Evolutionary conservation across 2,329 filamentous ascomycete species (phyloP).

Genomic region (Escovopsis weberi): DNA sequence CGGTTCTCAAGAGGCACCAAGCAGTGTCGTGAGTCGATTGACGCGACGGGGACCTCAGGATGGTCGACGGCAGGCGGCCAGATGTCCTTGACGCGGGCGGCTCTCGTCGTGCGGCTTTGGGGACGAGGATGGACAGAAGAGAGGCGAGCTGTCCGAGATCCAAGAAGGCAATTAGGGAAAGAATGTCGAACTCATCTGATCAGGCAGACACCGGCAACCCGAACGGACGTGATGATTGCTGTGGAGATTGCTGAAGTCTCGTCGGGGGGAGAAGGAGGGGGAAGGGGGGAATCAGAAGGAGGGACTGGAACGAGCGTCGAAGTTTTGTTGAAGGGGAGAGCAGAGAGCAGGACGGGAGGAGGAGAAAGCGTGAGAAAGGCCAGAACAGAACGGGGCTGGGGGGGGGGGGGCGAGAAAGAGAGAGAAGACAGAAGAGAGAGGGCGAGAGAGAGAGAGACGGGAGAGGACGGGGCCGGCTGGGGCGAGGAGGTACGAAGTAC

Average conservation of each 20-base stretch:
- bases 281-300: constrained; percentile 13
- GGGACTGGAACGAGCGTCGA: constrained; percentile 26
- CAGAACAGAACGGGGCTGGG: background rate
- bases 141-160: constrained; percentile 3
- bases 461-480: too few species aligned
- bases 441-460: background rate
- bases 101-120: too few species aligned
- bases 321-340: constrained; percentile 27
- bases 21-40: too few species aligned
- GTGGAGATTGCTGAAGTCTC: constrained; percentile 4
- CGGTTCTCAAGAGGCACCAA: too few species aligned
- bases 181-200: constrained; percentile 5
- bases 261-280: background rate
- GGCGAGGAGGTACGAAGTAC: too few species aligned
- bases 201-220: constrained; percentile 1
- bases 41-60: too few species aligned
- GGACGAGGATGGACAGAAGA: background rate
- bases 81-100: background rate
- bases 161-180: constrained; percentile 1
- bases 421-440: background rate
- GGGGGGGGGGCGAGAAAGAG: background rate
- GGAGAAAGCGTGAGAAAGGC: constrained; percentile 5
- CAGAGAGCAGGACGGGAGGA: constrained; percentile 9
- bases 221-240: constrained; percentile 5
- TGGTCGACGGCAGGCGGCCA: constrained; percentile 1